These are phyloP conservation scores for Lodderomyces pseudojiufengensis DNA, from an alignment of 1,139 yeast genomes.

Conservation along the genomic window DNA sequence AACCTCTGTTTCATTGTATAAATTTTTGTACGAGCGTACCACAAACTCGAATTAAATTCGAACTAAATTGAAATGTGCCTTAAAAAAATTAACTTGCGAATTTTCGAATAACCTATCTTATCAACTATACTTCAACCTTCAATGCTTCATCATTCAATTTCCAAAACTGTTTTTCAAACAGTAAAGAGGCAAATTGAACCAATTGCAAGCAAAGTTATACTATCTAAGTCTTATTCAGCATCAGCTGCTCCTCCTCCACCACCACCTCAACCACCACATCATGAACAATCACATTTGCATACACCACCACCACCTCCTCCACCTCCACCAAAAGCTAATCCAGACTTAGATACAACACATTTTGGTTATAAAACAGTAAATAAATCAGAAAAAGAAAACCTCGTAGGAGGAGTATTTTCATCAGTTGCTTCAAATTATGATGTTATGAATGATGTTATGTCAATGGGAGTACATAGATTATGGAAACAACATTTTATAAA, in stretches of 20 bases:
- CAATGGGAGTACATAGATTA: constrained; percentile 87
- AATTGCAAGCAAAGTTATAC: constrained; percentile 1
- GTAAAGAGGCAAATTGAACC: constrained; percentile 6
- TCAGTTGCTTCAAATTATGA: constrained; percentile 94
- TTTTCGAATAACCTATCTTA: too few relatives aligned
- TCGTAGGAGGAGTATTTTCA: constrained; percentile 87
- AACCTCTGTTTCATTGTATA: too few relatives aligned
- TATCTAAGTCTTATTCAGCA: constrained; percentile 6
- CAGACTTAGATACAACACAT: constrained; percentile 58
- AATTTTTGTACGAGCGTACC: too few relatives aligned
- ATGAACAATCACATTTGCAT: background rate
- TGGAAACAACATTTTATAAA: constrained; percentile 93
- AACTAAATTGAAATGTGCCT: too few relatives aligned
- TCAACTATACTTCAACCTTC: too few relatives aligned
- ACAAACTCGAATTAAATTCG: too few relatives aligned
- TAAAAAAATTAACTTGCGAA: too few relatives aligned
- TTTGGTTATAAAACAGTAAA: constrained; percentile 89
- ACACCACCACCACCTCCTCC: constrained; percentile 4
- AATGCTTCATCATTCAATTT: constrained; percentile 2
- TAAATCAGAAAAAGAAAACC: constrained; percentile 74
- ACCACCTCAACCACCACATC: constrained; percentile 1
- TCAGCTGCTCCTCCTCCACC: constrained; percentile 3
- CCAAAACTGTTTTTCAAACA: background rate
- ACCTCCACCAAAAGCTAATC: constrained; percentile 5
- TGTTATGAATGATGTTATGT: constrained; percentile 97